Evolutionary conservation across 306 rosid genomes (phyloP), one percentile per base, ranked within the genome.

Genomic region (Lathyrus sativus): DNA sequence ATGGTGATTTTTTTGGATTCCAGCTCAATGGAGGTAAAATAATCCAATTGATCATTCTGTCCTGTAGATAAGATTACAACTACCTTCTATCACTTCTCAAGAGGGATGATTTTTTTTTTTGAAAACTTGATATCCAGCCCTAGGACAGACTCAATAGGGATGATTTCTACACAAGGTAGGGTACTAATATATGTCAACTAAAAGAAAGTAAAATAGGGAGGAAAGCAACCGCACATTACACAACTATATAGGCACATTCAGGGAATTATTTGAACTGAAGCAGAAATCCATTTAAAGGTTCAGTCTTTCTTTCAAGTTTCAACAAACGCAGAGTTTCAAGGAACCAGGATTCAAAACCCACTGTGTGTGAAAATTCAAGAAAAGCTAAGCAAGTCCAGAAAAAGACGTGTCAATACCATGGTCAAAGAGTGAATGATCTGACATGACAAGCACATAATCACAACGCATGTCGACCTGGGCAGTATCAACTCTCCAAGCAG

Each of bases 391-490:
- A 68, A 19, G 45, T 19, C 13, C 53, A 64, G 4, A 57, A 56
- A 33, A 68, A 35, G 56, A 7, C 26, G 56, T 41, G 29, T 80
- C 8, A 72, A 53, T 91, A 91, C 96, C 91, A 42, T 33, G 37
- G 42, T 79, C 76, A 63, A 89, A 88, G 72, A 89, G 80, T 65
- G 98, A 89, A 83, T 88, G 96, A 78, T 92, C 98, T 24, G 96
- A 84, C 63, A 92, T 60, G 59, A 92, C 80, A 33, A 92, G 89
- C 77, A 75, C 92, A 55, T 86, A 79, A 75, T 88, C 87, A 68
- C 78, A 76, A 17, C 66, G 68, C 6, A 76, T 74, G 75, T 88
- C 86, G 15, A 87, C 83, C 84, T 80, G 87, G 15, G 95, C 88
- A 60, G 85, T 78, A 80, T 81, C 89, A 81, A 90, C 89, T 73